Evolutionary conservation across 495 filamentous ascomycete species (phyloP).

Genomic region (Penicillium salamii): DNA sequence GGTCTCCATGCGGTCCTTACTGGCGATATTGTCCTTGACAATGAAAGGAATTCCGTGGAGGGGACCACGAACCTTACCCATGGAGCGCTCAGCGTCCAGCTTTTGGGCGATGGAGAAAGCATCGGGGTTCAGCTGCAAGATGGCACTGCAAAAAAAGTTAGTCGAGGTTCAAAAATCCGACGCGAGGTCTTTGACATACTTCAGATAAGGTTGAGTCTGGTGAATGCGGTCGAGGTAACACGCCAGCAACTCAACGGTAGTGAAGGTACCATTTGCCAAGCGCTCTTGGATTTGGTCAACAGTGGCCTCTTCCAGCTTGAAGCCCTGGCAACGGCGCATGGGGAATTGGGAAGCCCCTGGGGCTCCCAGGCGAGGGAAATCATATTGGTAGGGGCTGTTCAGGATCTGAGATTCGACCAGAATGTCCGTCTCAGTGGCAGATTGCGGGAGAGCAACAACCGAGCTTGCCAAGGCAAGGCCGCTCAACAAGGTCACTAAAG

Average conservation of each 20-base stretch:
- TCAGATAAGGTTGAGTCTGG: conserved; percentile 57
- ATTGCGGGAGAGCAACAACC: conserved; percentile 9
- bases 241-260: conserved; percentile 43
- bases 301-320: conserved; percentile 62
- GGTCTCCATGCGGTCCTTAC: conserved; percentile 67
- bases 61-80: conserved; percentile 53
- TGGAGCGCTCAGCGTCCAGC: conserved; percentile 56
- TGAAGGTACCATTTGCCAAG: conserved; percentile 42
- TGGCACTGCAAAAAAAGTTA: conserved; percentile 31
- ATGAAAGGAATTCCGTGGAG: conserved; percentile 73
- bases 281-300: conserved; percentile 53
- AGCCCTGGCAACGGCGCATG: conserved; percentile 59
- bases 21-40: conserved; percentile 75
- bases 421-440: conserved; percentile 8
- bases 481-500: conserved; percentile 15
- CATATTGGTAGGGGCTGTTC: conserved; percentile 33
- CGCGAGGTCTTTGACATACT: conserved; percentile 36
- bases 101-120: conserved; percentile 52
- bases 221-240: conserved; percentile 54
- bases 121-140: conserved; percentile 64
- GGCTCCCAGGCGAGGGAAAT: conserved; percentile 39
- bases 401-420: conserved; percentile 34
- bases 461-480: conserved; percentile 22
- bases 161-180: neutral
- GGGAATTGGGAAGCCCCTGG: conserved; percentile 43